A percentile compares a stretch with the other conserved stretches of the same genome.
These are phyloP conservation scores for Myriosclerotinia scirpicola DNA, from an alignment of 2,329 filamentous ascomycete species.

Conservation along the genomic window DNA sequence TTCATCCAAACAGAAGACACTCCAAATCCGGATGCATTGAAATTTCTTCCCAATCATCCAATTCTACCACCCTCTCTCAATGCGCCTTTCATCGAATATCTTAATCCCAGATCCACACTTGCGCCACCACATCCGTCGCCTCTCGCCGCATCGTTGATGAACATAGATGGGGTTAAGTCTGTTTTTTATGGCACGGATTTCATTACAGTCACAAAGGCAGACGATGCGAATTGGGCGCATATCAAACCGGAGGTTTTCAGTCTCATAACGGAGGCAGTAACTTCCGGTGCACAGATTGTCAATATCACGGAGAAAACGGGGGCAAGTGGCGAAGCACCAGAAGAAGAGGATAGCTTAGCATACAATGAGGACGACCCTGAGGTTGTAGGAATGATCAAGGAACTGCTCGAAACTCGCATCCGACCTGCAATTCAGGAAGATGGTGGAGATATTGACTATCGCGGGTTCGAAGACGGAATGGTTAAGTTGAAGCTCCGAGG, in stretches of 20 bases:
- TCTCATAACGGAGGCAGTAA: conserved; percentile 89
- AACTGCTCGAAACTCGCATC: conserved; percentile 91
- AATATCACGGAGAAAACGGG: conserved; percentile 62
- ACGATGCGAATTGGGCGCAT: conserved; percentile 88
- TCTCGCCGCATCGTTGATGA: conserved; percentile 85
- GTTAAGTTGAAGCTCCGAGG: conserved; percentile 87
- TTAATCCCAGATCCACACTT: conserved; percentile 83
- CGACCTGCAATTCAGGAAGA: conserved; percentile 96
- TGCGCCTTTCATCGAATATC: conserved; percentile 85
- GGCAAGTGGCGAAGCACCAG: conserved; percentile 49
- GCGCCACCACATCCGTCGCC: conserved; percentile 87
- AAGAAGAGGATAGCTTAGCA: conserved; percentile 66
- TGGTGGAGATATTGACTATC: conserved; percentile 94
- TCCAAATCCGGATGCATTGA: conserved; percentile 92
- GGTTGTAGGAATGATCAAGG: conserved; percentile 98
- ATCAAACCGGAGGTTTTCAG: conserved; percentile 95
- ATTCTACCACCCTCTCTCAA: conserved; percentile 74
- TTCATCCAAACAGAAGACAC: conserved; percentile 98
- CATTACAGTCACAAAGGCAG: conserved; percentile 92
- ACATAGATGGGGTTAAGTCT: conserved; percentile 89
- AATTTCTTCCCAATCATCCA: conserved; percentile 89
- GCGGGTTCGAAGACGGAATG: conserved; percentile 81
- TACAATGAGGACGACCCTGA: conserved; percentile 92
- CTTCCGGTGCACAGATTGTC: conserved; percentile 78
- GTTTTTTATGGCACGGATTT: conserved; percentile 95